Percentiles rank a stretch among this genome's conserved stretches.
Evolutionary conservation across 495 filamentous ascomycete species (phyloP).

Genomic region (Staphylotrichum tortipilum): DNA sequence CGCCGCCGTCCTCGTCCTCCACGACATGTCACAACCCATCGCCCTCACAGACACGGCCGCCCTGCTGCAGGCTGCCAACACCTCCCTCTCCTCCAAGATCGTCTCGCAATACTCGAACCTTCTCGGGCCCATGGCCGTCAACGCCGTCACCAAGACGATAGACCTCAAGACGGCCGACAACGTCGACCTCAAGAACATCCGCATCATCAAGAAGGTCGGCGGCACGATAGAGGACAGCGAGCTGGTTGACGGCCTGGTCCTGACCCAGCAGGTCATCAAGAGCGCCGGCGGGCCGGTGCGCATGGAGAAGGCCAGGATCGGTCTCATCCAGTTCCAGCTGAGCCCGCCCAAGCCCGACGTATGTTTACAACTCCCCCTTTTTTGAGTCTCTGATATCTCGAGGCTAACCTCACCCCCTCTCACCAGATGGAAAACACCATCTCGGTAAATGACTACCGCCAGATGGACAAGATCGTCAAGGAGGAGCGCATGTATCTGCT

Average conservation of each 20-base stretch:
- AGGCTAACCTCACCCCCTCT: conserved; percentile 8
- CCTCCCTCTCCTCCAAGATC: conserved; percentile 96
- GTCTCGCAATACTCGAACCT: conserved; percentile 91
- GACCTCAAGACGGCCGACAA: conserved; percentile 92
- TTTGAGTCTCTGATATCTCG: background rate
- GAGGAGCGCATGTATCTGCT: conserved; percentile 96
- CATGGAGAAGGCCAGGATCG: conserved; percentile 96
- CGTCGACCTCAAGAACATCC: conserved; percentile 90
- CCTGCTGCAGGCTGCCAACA: conserved; percentile 92
- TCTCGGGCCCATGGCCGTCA: conserved; percentile 92
- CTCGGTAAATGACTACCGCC: conserved; percentile 95
- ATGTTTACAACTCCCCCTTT: conserved; percentile 25
- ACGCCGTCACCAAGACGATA: conserved; percentile 89
- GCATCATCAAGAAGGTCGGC: conserved; percentile 95
- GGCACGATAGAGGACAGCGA: conserved; percentile 98
- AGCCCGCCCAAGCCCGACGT: conserved; percentile 97
- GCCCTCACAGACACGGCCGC: conserved; percentile 78
- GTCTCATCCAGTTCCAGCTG: conserved; percentile 95
- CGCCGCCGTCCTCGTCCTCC: conserved; percentile 78
- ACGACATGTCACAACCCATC: conserved; percentile 93
- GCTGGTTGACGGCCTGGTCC: conserved; percentile 88
- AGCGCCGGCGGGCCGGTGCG: conserved; percentile 80
- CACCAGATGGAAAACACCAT: conserved; percentile 96
- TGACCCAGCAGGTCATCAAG: conserved; percentile 91
- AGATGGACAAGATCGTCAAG: conserved; percentile 99